Conservation (phyloP, 2,329 filamentous ascomycete genomes). For the Cordyceps fumosorosea region DNA sequence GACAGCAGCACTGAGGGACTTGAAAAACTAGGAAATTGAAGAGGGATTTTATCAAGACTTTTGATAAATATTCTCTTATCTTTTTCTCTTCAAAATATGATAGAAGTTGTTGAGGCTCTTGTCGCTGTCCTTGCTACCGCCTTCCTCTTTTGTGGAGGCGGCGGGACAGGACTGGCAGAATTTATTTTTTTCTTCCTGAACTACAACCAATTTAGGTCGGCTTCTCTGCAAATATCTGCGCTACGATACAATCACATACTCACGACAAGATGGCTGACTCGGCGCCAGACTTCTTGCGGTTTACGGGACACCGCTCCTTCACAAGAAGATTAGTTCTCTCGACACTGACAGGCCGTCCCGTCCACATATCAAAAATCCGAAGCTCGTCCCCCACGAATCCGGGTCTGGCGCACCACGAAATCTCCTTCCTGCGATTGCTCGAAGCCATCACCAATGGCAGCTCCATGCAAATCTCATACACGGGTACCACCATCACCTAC, state of each 20-base stretch:
- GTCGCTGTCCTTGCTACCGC: constrained; percentile 21
- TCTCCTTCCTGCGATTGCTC: constrained; percentile 91
- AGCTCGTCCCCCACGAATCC: constrained; percentile 78
- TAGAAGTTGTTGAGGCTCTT: background rate
- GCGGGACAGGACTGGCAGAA: constrained; percentile 27
- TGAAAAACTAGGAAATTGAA: background rate
- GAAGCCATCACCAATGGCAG: constrained; percentile 94
- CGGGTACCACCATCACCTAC: constrained; percentile 87
- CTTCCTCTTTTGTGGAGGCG: constrained; percentile 16
- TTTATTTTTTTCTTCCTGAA: constrained; percentile 26
- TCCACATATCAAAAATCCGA: constrained; percentile 93
- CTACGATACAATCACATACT: constrained; percentile 9
- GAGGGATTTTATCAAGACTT: background rate
- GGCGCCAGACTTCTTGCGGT: constrained; percentile 56
- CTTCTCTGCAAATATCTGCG: background rate
- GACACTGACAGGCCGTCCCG: constrained; percentile 80
- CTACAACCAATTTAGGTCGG: background rate
- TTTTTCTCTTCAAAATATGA: background rate
- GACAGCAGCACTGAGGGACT: constrained; percentile 13
- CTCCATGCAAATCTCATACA: constrained; percentile 92
- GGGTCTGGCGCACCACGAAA: constrained; percentile 84
- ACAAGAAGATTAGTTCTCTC: constrained; percentile 79
- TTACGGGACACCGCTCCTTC: constrained; percentile 79
- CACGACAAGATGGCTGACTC: constrained; percentile 34
- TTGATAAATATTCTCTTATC: background rate